These are phyloP conservation scores for Aspergillus neotritici DNA, from an alignment of 2,329 filamentous ascomycete genomes.

Conservation along the genomic window DNA sequence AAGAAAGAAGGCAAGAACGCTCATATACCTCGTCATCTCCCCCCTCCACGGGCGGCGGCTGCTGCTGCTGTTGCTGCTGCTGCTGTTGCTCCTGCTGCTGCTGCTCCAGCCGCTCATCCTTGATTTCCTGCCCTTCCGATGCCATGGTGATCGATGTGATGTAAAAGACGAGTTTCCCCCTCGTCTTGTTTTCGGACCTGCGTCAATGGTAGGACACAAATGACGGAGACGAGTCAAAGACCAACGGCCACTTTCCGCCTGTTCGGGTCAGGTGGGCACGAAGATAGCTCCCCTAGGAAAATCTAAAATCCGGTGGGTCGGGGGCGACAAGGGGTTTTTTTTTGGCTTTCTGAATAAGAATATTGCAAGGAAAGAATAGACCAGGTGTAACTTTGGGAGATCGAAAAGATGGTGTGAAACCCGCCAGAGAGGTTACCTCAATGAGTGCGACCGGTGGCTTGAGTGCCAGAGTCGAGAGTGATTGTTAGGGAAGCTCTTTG, in stretches of 20 bases:
- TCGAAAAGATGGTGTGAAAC: too few species aligned
- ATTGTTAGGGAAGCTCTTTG: too few species aligned
- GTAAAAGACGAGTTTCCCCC: conserved; percentile 1
- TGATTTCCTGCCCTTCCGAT: conserved; percentile 33
- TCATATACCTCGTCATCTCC: conserved; percentile 41
- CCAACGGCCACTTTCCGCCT: conserved; percentile 12
- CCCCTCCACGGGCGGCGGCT: conserved; percentile 31
- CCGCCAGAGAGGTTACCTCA: too few species aligned
- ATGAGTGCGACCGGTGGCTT: too few species aligned
- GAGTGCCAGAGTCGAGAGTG: too few species aligned
- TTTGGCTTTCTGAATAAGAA: too few species aligned
- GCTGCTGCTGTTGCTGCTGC: conserved; percentile 34
- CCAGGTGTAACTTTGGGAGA: neutral
- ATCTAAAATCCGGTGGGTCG: conserved; percentile 6
- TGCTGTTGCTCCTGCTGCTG: conserved; percentile 29
- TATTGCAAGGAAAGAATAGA: too few species aligned
- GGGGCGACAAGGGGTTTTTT: too few species aligned
- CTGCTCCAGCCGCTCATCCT: conserved; percentile 34
- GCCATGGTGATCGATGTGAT: conserved; percentile 21
- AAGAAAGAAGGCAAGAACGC: conserved; percentile 1
- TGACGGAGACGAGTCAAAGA: conserved; percentile 12
- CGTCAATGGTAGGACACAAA: conserved; percentile 3
- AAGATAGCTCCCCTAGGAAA: conserved; percentile 14
- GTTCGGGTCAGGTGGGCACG: conserved; percentile 9
- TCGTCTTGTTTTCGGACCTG: neutral